Conservation (phyloP, 2,329 filamentous ascomycete species). For the Penicillium brasilianum region DNA sequence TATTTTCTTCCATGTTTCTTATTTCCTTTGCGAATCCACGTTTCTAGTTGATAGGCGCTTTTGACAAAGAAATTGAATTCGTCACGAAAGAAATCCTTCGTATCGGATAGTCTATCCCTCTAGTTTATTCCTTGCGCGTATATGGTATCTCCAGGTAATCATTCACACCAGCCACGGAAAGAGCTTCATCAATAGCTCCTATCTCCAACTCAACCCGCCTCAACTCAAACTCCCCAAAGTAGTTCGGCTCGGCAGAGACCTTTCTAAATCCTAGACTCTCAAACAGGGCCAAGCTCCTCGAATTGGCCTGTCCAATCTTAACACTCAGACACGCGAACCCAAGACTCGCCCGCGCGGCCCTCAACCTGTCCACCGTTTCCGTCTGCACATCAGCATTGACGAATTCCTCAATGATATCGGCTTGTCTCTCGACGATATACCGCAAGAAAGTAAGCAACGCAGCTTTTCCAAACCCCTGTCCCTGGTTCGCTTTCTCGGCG, state of each 20-base stretch:
- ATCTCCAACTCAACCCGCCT: conserved; percentile 42
- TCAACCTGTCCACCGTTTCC: conserved; percentile 7
- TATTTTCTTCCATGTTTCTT: neutral
- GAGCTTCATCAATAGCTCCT: conserved; percentile 32
- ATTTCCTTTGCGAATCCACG: neutral
- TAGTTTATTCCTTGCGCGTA: conserved; percentile 26
- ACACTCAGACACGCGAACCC: conserved; percentile 58
- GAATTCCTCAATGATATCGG: conserved; percentile 64
- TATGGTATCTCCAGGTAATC: conserved; percentile 49
- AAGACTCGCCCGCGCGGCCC: conserved; percentile 9
- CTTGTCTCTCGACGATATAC: conserved; percentile 65
- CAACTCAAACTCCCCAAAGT: conserved; percentile 72
- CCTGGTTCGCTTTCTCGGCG: conserved; percentile 62
- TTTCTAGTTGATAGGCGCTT: neutral
- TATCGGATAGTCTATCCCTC: neutral
- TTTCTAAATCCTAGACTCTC: conserved; percentile 63
- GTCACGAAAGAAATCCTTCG: neutral
- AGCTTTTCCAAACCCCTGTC: conserved; percentile 68
- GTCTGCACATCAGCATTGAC: conserved; percentile 22
- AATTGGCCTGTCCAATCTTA: conserved; percentile 65
- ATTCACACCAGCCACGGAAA: conserved; percentile 40
- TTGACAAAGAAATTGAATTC: neutral
- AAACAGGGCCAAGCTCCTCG: conserved; percentile 64
- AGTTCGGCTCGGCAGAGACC: conserved; percentile 59
- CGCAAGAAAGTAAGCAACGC: conserved; percentile 70